Evolutionary conservation across 108 stramenopile species (phyloP).

Genomic region (Cyclotella atomus): DNA sequence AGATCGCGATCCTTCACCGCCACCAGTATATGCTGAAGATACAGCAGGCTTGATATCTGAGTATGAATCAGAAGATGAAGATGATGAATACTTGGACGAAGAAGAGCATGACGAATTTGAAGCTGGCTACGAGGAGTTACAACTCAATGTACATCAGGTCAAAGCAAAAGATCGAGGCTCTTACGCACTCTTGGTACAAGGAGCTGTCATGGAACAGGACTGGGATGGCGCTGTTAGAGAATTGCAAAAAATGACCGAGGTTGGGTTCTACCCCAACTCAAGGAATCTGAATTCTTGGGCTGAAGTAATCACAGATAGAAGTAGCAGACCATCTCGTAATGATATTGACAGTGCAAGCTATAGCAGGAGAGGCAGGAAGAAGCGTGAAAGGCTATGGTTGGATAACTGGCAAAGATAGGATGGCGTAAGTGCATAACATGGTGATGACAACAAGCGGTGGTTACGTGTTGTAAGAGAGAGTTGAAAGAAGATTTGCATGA

Average conservation of each 20-base stretch:
- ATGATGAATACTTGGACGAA: slow-evolving; percentile 46
- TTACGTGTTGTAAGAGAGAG: too few species aligned
- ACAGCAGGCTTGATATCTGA: background rate
- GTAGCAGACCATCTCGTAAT: slow-evolving; percentile 28
- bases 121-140: slow-evolving; percentile 21
- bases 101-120: slow-evolving; percentile 55
- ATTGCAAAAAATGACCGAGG: slow-evolving; percentile 69
- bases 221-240: slow-evolving; percentile 72
- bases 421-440: too few species aligned
- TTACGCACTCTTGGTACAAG: slow-evolving; percentile 75
- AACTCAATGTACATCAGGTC: slow-evolving; percentile 40
- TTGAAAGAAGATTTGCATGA: too few species aligned
- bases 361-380: background rate
- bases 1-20: slow-evolving; percentile 57
- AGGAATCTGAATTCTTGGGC: slow-evolving; percentile 77
- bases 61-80: slow-evolving; percentile 3
- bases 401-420: background rate
- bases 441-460: too few species aligned
- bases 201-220: slow-evolving; percentile 66
- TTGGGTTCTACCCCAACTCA: slow-evolving; percentile 71
- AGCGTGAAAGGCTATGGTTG: background rate
- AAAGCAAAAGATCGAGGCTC: slow-evolving; percentile 72
- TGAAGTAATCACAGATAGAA: slow-evolving; percentile 55
- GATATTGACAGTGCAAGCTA: background rate
- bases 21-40: background rate